A percentile compares a stretch with the other conserved stretches of the same genome.
Conservation (phyloP, 192 early-diverging fungal species). For the Phlyctochytrium planicorne region DNA sequence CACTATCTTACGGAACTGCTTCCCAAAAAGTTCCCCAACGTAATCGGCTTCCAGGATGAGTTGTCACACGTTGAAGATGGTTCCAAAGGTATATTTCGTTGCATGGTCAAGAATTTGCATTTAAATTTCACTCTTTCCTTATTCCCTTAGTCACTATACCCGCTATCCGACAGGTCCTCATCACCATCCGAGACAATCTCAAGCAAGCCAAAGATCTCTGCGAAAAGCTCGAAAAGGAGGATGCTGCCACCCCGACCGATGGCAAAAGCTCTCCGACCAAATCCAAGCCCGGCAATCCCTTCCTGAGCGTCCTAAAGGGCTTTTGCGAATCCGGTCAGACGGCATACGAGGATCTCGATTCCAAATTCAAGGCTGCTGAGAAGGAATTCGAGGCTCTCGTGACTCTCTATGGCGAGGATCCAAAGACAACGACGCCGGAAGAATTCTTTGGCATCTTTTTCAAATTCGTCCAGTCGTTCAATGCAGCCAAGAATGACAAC, state of each 20-base stretch:
- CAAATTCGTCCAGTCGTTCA: conserved; percentile 38
- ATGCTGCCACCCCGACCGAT: conserved; percentile 5
- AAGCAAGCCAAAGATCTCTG: conserved; percentile 37
- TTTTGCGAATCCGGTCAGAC: conserved; percentile 38
- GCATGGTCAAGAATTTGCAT: no score
- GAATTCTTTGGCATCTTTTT: conserved; percentile 52
- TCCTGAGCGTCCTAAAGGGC: conserved; percentile 23
- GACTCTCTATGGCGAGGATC: conserved; percentile 47
- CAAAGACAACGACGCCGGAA: conserved; percentile 51
- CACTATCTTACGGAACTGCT: no score
- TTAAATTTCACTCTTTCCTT: no score
- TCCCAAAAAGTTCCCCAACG: no score
- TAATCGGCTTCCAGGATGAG: no score
- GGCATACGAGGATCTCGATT: conserved; percentile 26
- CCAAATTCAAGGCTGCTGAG: conserved; percentile 38
- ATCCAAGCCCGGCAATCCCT: conserved; percentile 6
- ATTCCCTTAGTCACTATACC: conserved; percentile 40
- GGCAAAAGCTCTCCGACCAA: conserved; percentile 18
- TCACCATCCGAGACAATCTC: conserved; percentile 38
- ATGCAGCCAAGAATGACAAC: conserved; percentile 41
- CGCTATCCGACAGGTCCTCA: conserved; percentile 33
- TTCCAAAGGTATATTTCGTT: no score
- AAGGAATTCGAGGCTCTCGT: conserved; percentile 40
- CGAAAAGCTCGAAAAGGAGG: conserved; percentile 33
- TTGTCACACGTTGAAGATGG: no score